Conservation (phyloP, 768 basidiomycete genomes). For the Phlebiopsis flavidoalba region DNA sequence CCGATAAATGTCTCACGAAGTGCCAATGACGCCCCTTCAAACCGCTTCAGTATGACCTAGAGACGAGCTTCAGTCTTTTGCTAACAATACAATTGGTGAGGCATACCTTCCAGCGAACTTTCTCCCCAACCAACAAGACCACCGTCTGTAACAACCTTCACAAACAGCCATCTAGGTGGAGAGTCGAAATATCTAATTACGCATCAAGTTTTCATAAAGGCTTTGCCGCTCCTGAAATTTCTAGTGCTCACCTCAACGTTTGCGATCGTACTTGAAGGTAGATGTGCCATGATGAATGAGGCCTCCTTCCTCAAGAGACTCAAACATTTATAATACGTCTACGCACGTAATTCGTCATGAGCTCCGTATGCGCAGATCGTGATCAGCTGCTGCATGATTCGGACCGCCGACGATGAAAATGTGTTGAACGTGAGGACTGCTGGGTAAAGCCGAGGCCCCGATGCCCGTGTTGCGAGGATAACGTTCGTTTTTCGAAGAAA, state of each 20-base stretch:
- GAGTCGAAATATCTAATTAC: conserved; percentile 52
- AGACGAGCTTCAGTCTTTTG: neutral
- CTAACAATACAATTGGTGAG: neutral
- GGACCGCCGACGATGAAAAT: conserved; percentile 5
- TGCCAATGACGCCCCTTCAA: conserved; percentile 58
- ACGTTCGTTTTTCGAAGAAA: neutral
- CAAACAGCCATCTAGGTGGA: conserved; percentile 71
- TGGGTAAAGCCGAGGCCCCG: neutral
- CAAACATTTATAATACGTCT: neutral
- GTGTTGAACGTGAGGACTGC: neutral
- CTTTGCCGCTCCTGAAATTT: neutral
- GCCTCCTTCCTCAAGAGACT: neutral
- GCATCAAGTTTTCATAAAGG: neutral
- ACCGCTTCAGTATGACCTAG: conserved; percentile 64
- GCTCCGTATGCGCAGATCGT: neutral
- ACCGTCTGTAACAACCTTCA: conserved; percentile 59
- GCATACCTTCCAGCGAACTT: conserved; percentile 52
- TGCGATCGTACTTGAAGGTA: conserved; percentile 5
- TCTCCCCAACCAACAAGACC: conserved; percentile 74
- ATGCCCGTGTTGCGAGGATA: neutral
- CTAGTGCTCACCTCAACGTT: conserved; percentile 3
- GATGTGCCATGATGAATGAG: neutral
- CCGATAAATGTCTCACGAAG: conserved; percentile 56
- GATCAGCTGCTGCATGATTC: conserved; percentile 1
- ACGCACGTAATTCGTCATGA: neutral